A percentile compares a stretch with the other conserved stretches of the same genome.
Evolutionary conservation across 2,329 filamentous ascomycete genomes (phyloP).

Genomic region (Macrophomina tecta): DNA sequence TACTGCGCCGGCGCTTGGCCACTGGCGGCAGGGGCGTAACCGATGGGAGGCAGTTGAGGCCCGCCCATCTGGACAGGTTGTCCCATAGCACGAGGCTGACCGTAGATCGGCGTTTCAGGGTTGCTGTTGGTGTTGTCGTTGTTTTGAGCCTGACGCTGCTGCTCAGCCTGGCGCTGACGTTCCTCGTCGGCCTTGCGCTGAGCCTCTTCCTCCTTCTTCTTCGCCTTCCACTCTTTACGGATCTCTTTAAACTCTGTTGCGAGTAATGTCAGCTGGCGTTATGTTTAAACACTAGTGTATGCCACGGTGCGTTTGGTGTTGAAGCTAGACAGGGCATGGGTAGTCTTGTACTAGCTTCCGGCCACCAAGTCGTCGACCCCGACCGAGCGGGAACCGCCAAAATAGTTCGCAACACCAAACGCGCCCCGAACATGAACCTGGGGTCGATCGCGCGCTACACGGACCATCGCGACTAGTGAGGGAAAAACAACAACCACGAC

Average conservation of each 20-base stretch:
- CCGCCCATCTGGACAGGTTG: slow-evolving; percentile 53
- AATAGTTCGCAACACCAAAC: slow-evolving; percentile 50
- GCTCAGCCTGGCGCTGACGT: slow-evolving; percentile 71
- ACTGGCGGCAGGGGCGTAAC: slow-evolving; percentile 55
- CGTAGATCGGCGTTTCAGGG: slow-evolving; percentile 45
- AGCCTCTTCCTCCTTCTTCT: slow-evolving; percentile 98
- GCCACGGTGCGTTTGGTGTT: slow-evolving; percentile 30
- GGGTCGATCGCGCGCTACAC: slow-evolving; percentile 27
- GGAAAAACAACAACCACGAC: slow-evolving; percentile 43
- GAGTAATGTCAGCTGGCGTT: slow-evolving; percentile 42
- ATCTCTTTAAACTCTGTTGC: slow-evolving; percentile 95
- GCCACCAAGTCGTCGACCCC: slow-evolving; percentile 46
- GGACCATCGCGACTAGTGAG: slow-evolving; percentile 26
- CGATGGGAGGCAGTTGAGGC: slow-evolving; percentile 58
- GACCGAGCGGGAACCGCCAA: slow-evolving; percentile 58
- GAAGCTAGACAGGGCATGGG: slow-evolving; percentile 45
- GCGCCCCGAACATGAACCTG: slow-evolving; percentile 30
- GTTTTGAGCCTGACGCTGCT: slow-evolving; percentile 54
- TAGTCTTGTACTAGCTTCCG: slow-evolving; percentile 51
- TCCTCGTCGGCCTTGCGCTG: slow-evolving; percentile 90
- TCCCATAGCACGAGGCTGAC: slow-evolving; percentile 54
- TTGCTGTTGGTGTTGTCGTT: slow-evolving; percentile 60
- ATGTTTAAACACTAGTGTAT: slow-evolving; percentile 32
- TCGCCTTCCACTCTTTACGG: slow-evolving; percentile 97
- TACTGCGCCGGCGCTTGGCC: slow-evolving; percentile 53